Base-by-base conservation (phyloP, 805 yeast genomes). In the Nadsonia fulvescens region DNA sequence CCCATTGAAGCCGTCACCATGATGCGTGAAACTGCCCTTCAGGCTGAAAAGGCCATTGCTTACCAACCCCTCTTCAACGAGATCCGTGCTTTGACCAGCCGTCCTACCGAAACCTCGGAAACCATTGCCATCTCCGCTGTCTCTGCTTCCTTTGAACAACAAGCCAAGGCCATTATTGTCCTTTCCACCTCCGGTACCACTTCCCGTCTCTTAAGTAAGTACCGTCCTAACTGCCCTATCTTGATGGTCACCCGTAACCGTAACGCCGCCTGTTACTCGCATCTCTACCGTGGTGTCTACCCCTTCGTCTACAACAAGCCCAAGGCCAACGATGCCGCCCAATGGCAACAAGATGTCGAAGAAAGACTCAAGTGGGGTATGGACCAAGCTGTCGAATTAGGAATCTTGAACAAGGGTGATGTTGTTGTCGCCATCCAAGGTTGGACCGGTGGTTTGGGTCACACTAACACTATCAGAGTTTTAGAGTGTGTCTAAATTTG, bases 271-370 rank as follows among this genome's bases (percentile, higher is more conserved):
- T 79, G 95, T 65, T 82, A 70, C 63, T 70, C 86, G 41, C 98
- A 89, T 64, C 67, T 89, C 54, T 81, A 78, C 68, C 76, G 98
- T 63, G 98, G 98, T 58, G 96, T 89, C 39, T 89, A 83, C 63
- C 98, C 98, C 53, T 82, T 86, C 61, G 67, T 79, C 45, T 89
- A 77, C 66, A 57, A 58, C 35, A 59, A 66, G 53, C 58, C 54
- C 28, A 57, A 62, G 51, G 63, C 64, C 38, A 29, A 43, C 30
- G 55, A 54, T 22, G 51, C 57, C 27, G 76, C 67, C 47, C 70
- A 78, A 68, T 89, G 98, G 98, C 78, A 79, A 54, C 72, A 72
- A 51, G 98, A 89, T 59, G 93, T 86, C 40, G 96, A 89, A 66
- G 66, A 64, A 53, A 79, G 98, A 66, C 70, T 89, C 54, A 66